Conservation (phyloP, 2,329 filamentous ascomycete species). For the Fusarium irregulare region DNA sequence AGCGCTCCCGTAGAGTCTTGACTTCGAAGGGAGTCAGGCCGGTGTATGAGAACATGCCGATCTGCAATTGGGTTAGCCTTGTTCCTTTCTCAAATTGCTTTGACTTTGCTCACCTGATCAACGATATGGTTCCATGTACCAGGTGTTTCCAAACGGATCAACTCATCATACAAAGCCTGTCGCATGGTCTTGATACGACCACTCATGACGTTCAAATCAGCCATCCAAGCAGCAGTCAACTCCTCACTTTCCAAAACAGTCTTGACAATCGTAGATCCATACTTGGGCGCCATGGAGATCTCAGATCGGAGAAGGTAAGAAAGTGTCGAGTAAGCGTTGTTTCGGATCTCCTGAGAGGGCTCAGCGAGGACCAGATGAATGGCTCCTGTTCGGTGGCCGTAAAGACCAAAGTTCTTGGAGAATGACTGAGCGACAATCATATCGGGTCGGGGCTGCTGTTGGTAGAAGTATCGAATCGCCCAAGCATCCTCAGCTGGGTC, state of each 20-base stretch:
- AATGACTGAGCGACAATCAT: constrained; percentile 91
- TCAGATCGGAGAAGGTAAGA: constrained; percentile 87
- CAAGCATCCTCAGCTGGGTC: constrained; percentile 85
- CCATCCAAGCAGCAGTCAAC: constrained; percentile 91
- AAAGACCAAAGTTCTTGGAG: constrained; percentile 98
- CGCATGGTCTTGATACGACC: constrained; percentile 95
- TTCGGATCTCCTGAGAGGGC: constrained; percentile 73
- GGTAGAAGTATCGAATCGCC: constrained; percentile 91
- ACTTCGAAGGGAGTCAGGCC: constrained; percentile 80
- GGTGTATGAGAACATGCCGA: constrained; percentile 98
- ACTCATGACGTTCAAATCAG: constrained; percentile 90
- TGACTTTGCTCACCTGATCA: constrained; percentile 60
- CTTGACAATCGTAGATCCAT: constrained; percentile 88
- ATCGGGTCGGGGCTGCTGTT: constrained; percentile 71
- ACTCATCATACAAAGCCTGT: constrained; percentile 76
- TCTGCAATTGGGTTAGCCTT: constrained; percentile 61
- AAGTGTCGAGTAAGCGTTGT: constrained; percentile 28
- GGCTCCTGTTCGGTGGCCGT: constrained; percentile 93
- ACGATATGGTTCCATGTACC: constrained; percentile 97
- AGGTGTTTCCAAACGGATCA: constrained; percentile 87
- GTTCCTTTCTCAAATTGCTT: accelerated
- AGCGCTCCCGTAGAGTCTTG: constrained; percentile 72
- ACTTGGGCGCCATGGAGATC: constrained; percentile 95
- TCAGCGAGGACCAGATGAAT: constrained; percentile 93
- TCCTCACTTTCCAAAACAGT: constrained; percentile 83